Conservation (phyloP, 192 early-diverging fungal genomes). For the Rhizoclosmatium sp. region DNA sequence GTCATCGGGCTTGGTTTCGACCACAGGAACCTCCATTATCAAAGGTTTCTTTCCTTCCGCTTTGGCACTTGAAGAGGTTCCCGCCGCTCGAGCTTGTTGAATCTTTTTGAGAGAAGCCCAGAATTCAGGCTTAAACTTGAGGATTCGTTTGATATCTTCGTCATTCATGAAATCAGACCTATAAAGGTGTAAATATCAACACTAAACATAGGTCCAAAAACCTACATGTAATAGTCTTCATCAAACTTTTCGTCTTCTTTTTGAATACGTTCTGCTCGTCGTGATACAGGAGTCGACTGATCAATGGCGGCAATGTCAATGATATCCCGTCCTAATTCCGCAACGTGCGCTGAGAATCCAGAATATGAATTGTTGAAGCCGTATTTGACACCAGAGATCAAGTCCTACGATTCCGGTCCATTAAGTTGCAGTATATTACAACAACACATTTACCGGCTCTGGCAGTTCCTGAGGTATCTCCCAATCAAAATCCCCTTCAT, state of each 20-base stretch:
- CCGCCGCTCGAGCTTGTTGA: slow-evolving; percentile 56
- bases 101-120: slow-evolving; percentile 69
- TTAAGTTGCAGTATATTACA: neutral
- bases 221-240: slow-evolving; percentile 88
- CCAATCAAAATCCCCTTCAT: slow-evolving; percentile 83
- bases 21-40: neutral
- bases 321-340: slow-evolving; percentile 57
- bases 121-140: slow-evolving; percentile 75
- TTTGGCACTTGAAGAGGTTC: neutral
- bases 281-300: slow-evolving; percentile 52
- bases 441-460: slow-evolving; percentile 43
- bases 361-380: slow-evolving; percentile 92
- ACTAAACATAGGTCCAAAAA: neutral
- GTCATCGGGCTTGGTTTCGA: neutral
- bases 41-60: neutral
- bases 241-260: slow-evolving; percentile 89
- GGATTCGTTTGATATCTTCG: slow-evolving; percentile 83
- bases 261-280: slow-evolving; percentile 69
- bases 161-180: slow-evolving; percentile 83
- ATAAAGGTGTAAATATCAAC: neutral
- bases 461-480: slow-evolving; percentile 78
- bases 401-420: slow-evolving; percentile 34
- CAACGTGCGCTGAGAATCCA: slow-evolving; percentile 74
- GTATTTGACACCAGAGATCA: slow-evolving; percentile 64
- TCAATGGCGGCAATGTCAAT: slow-evolving; percentile 60